phyloP scores from a whole-genome alignment of 1,284 basidiomycete genomes.

The Pyrrhoderma noxium region DNA sequence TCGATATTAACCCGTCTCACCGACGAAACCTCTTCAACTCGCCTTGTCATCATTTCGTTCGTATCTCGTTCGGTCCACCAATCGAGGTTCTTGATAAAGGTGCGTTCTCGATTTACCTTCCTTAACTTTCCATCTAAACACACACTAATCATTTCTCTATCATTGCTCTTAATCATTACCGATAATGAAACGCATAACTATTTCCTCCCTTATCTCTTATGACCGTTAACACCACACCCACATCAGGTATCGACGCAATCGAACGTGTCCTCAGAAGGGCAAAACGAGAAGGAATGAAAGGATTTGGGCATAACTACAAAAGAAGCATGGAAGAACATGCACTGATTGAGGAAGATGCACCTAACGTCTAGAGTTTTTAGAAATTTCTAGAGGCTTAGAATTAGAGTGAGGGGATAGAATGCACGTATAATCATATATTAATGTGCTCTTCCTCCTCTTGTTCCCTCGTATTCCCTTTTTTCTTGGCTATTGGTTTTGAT shows the following conservation, averaged over 20 bases:
- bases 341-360: background rate
- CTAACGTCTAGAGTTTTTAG: constrained; percentile 5
- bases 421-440: too few relatives aligned
- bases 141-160: too few relatives aligned
- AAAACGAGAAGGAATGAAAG: constrained; percentile 49
- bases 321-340: constrained; percentile 40
- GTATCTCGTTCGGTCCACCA: constrained; percentile 84
- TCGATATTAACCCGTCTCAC: constrained; percentile 84
- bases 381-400: too few relatives aligned
- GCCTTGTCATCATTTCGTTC: constrained; percentile 85
- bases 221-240: too few relatives aligned
- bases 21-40: constrained; percentile 83
- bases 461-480: too few relatives aligned
- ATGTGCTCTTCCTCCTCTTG: too few relatives aligned
- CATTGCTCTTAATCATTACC: too few relatives aligned
- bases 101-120: constrained; percentile 28
- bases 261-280: constrained; percentile 69
- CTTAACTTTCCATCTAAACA: too few relatives aligned
- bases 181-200: too few relatives aligned
- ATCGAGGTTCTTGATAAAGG: constrained; percentile 78
- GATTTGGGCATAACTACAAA: constrained; percentile 63
- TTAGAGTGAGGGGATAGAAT: too few relatives aligned
- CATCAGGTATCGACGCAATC: constrained; percentile 82
- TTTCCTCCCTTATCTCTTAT: background rate
- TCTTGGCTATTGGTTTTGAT: too few relatives aligned